Conservation (phyloP, 2,329 filamentous ascomycete genomes). For the Dendryphion nanum region DNA sequence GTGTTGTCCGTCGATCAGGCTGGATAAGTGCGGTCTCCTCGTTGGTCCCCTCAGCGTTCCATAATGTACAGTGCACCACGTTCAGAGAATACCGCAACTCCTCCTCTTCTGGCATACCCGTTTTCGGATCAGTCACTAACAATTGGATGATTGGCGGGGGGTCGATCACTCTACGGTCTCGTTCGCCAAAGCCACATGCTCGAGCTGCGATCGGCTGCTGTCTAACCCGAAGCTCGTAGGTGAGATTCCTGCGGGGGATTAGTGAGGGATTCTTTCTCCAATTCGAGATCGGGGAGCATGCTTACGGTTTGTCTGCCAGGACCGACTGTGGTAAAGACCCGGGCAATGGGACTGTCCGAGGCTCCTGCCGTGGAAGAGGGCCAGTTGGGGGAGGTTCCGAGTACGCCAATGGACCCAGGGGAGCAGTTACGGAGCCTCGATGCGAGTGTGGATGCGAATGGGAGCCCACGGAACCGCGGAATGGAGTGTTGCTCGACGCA, state of each 20-base stretch:
- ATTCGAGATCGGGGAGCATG: constrained; percentile 14
- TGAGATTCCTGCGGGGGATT: constrained; percentile 31
- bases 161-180: constrained; percentile 78
- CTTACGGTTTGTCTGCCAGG: constrained; percentile 40
- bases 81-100: constrained; percentile 66
- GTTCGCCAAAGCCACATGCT: constrained; percentile 79
- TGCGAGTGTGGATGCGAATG: constrained; percentile 35
- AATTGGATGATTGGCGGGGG: constrained; percentile 81
- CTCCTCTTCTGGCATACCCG: constrained; percentile 49
- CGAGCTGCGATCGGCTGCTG: constrained; percentile 77
- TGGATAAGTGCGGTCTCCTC: constrained; percentile 70
- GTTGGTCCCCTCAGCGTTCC: constrained; percentile 64
- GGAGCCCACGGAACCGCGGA: constrained; percentile 39
- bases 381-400: constrained; percentile 28
- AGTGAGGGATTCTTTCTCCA: constrained; percentile 18
- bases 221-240: constrained; percentile 60
- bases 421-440: constrained; percentile 32
- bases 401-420: constrained; percentile 32
- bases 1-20: constrained; percentile 68
- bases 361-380: constrained; percentile 29
- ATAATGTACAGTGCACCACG: constrained; percentile 75
- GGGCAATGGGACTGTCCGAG: constrained; percentile 31
- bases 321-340: constrained; percentile 39
- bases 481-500: constrained; percentile 37
- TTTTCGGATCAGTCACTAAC: constrained; percentile 59